Base-by-base conservation (phyloP, 106 monocot species). In the Dactylorhiza incarnata region DNA sequence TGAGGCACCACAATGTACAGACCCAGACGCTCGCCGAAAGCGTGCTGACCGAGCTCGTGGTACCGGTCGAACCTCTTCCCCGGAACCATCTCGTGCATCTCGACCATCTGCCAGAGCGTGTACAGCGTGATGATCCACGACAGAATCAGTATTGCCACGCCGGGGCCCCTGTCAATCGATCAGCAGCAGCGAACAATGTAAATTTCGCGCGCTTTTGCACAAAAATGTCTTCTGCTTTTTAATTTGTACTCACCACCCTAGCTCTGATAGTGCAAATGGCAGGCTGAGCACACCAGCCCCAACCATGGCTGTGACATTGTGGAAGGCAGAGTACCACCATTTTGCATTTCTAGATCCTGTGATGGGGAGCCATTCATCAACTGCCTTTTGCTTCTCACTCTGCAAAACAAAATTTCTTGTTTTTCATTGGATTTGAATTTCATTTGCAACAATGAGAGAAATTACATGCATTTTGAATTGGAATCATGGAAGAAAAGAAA, bases 41-140 rank as follows among this genome's bases (percentile, higher is more conserved):
- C 91, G 11, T 91, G 82, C 65, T 91, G 91, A 3, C 91, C 91
- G 3, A 91, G 85, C 82, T 91, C 82, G 37, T 91, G 91, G 85
- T 91, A 91, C 3, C 91, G 77, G 3, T 91, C 88, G 43, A 91
- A 91, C 12, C 91, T 19, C 79, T 82, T 86, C 20, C 91, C 91
- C 0, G 86, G 88, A 4, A 91, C 88, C 86, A 88, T 88, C 81
- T 91, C 91, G 25, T 91, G 91, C 91, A 88, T 91, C 79, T 91
- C 86, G 6, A 91, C 91, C 91, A 91, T 91, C 59, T 91, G 91
- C 91, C 91, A 91, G 0, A 91, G 80, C 0, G 91, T 88, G 86
- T 86, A 91, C 0, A 91, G 73, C 5, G 91, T 91, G 81, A 91
- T 79, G 70, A 88, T 45, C 88, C 88, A 91, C 10, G 91, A 91